Base-by-base conservation (phyloP, 257 asterid genomes). In the Nemophila menziesii region DNA sequence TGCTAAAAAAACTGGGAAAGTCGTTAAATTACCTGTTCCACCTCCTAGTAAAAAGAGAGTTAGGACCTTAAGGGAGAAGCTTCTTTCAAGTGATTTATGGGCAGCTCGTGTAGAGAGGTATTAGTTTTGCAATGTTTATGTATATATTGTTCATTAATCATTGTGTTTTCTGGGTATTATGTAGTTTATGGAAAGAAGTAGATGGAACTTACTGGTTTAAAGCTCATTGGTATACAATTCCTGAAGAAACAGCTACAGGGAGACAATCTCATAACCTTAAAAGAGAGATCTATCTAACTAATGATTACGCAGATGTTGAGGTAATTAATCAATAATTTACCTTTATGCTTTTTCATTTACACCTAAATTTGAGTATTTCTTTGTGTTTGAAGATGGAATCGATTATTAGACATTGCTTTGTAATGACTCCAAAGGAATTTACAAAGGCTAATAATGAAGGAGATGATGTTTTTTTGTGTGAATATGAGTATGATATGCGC, bases 401-500 rank as follows among this genome's bases (percentile, higher is more conserved):
- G 12, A 48, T 80, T 45, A 74, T 89, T 48, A 65, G 95, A 63
- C 97, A 80, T 57, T 80, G 94, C 62, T 66, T 2, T 61, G 92
- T 80, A 22, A 71, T 84, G 93, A 61, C 51, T 57, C 97, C 94
- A 1, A 68, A 67, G 42, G 90, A 78, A 21, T 80, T 65, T 61
- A 59, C 76, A 51, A 74, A 65, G 51, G 92, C 92, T 22, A 42
- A 51, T 64, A 67, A 74, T 62, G 95, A 59, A 1, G 95, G 97
- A 45, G 97, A 89, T 67, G 95, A 84, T 52, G 82, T 89, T 55
- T 84, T 84, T 57, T 55, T 84, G n/a, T 84, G 95, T 61, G 98
- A 89, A 60, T 89, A 89, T 43, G 95, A 89, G 56, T 84, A 89
- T 45, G 93, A 84, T 39, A 53, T 78, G 27, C 72, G 39, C 16